Evolutionary conservation across 208 protist genomes (phyloP), one percentile per base, ranked within the genome.

Genomic region (Borovskyia barvae): DNA sequence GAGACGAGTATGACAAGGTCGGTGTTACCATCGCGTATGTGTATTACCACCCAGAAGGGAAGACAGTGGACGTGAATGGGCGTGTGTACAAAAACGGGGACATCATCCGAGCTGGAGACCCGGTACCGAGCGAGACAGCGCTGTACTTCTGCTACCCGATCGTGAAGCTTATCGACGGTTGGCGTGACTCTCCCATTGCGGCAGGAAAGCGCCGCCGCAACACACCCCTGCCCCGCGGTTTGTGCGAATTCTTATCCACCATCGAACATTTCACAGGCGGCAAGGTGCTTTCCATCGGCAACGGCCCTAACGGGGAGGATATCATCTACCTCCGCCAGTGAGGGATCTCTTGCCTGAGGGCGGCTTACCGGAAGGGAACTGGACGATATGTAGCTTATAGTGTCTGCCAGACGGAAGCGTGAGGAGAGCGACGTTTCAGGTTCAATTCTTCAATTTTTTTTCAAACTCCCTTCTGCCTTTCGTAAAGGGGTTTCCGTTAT

Each of bases 251-350:
- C 36, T 55, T 97, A 28, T 60, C 70, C 9, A 86, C 85, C 8
- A 77, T 97, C 14, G 88, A 97, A 72, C 73, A 93, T 66, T 97
- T 95, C 39, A 90, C 89, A 0, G 47, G 60, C 9, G 80, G 82
- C 39, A 84, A 93, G 66, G 74, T 97, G n/a, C 52, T 97, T 9
- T 95, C 88, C 32, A 94, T 97, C 56, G 92, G 92, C 26, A 97
- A 97, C 65, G 92, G 92, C 0, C 88, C 92, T 22, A 85, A 71
- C 43, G 87, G 85, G 0, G 70, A 75, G 12, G 77, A 97, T 37
- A 93, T 94, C 45, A 93, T 97, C 42, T 97, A 97, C 83, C 65
- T 97, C 8, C 68, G 74, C 14, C 79, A 90, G 69, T 88, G 62
- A 58, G 8, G 26, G n/a, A n/a, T n/a, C n/a, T n/a, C n/a, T n/a